Evolutionary conservation across 495 filamentous ascomycete genomes (phyloP).

Genomic region (Hypomontagnella submonticulosa): DNA sequence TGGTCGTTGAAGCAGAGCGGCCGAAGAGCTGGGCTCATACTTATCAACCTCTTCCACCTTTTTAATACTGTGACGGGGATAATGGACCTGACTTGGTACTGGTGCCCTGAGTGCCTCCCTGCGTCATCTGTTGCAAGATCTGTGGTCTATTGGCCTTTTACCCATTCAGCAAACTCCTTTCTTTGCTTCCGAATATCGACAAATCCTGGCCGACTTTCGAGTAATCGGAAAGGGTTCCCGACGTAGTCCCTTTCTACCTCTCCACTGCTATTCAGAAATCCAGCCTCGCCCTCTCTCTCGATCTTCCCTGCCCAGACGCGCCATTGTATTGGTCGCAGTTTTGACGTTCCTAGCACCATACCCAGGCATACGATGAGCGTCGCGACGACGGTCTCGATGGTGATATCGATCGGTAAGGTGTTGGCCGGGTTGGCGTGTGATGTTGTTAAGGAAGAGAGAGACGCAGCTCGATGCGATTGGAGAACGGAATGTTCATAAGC

Average conservation of each 20-base stretch:
- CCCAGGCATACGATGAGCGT: conserved; percentile 75
- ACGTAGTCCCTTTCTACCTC: conserved; percentile 60
- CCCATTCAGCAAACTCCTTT: conserved; percentile 81
- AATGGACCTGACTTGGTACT: neutral
- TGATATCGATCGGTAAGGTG: conserved; percentile 78
- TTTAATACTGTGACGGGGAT: neutral
- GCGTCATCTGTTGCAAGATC: neutral
- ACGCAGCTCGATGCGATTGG: conserved; percentile 65
- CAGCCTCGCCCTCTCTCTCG: conserved; percentile 76
- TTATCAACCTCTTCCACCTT: no score
- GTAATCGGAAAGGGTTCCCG: conserved; percentile 61
- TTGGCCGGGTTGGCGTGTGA: conserved; percentile 37
- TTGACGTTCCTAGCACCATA: conserved; percentile 74
- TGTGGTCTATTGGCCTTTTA: conserved; percentile 51
- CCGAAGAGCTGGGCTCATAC: no score
- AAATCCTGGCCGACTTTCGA: conserved; percentile 61
- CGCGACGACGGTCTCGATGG: conserved; percentile 78
- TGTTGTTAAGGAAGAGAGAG: conserved; percentile 59
- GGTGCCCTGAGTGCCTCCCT: neutral
- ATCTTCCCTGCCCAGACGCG: conserved; percentile 85
- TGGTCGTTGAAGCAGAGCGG: no score
- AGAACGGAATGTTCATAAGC: conserved; percentile 84
- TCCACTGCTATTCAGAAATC: conserved; percentile 78
- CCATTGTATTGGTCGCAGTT: conserved; percentile 82
- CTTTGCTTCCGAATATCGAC: conserved; percentile 72